These are phyloP conservation scores for Liriodendron chinense DNA, from an alignment of 164 flowering plant genomes.

Conservation along the genomic window DNA sequence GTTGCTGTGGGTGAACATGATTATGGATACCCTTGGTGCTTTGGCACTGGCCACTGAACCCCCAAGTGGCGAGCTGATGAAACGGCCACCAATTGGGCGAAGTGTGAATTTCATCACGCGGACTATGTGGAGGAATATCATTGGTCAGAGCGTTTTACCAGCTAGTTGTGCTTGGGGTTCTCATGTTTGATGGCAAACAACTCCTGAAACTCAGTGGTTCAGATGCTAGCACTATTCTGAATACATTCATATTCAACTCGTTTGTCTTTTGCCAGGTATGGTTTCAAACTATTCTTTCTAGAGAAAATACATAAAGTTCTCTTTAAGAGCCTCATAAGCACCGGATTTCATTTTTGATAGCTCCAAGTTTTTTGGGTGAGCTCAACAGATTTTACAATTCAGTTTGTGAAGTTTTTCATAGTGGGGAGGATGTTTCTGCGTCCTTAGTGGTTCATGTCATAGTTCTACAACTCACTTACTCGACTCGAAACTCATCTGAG, in stretches of 20 bases:
- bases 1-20: constrained; percentile 86
- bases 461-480: too few species aligned
- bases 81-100: constrained; percentile 57
- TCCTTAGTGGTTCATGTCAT: too few species aligned
- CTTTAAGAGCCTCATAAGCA: too few species aligned
- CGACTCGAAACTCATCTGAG: too few species aligned
- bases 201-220: constrained; percentile 47
- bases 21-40: constrained; percentile 89
- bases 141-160: constrained; percentile 78
- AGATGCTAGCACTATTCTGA: constrained; percentile 37
- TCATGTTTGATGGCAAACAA: constrained; percentile 45
- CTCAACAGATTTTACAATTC: too few species aligned
- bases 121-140: constrained; percentile 82
- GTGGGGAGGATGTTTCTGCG: too few species aligned
- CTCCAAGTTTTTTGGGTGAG: too few species aligned
- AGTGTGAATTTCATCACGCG: constrained; percentile 46
- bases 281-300: background rate
- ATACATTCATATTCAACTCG: constrained; percentile 67
- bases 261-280: constrained; percentile 79
- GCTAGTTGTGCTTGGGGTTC: constrained; percentile 41
- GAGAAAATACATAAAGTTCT: background rate
- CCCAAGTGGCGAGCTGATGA: constrained; percentile 65
- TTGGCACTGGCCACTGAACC: constrained; percentile 85
- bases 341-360: too few species aligned
- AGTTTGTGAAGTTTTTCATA: too few species aligned